Base-by-base conservation (phyloP, 805 yeast genomes). In the Yamadazyma paraphyllophila region DNA sequence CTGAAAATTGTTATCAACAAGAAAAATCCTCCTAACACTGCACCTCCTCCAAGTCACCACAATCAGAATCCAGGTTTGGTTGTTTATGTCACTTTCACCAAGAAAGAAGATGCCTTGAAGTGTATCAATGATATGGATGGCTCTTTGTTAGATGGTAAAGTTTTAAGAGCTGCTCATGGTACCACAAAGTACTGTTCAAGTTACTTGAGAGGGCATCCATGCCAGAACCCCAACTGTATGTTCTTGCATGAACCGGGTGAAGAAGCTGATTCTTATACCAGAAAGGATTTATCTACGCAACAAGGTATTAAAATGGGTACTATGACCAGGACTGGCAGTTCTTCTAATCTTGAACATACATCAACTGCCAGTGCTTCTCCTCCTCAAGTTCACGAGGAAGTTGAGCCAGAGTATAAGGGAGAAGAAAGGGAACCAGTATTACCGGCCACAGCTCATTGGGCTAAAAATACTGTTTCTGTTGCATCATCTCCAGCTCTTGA, bases 161-260 rank as follows among this genome's bases (percentile, higher is more conserved):
- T 85, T 29, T 75, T 94, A 51, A 77, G 92, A 50, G 99, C 99
- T 12, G 97, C 98, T 0, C 96, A 91, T 65, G 99, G 99, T 62
- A 94, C 99, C 4, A 94, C 99, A 10, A 94, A 94, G 66, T 94
- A 94, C 71, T 94, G 99, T 65, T 88, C 96, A n/a, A 85, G 96
- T 2, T 94, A 94, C 62, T 71, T 94, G 52, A 78, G 97, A 55
- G 97, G 97, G 31, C 95, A 88, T 63, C 85, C 94, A 8, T 94
- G 99, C 69, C 99, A 96, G 48, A 94, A 94, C 67, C 98, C 98
- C 51, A 89, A 90, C 61, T 94, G 99, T 76, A 94, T 94, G 99
- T 94, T 94, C 60, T 76, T 94, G 58, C 99, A 94, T 65, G 99
- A 94, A 67, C 99, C 99, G 6, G 99, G 99, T 48, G 99, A 94